Evolutionary conservation across 768 basidiomycete genomes (phyloP).

Genomic region (Amanita fuliginea): DNA sequence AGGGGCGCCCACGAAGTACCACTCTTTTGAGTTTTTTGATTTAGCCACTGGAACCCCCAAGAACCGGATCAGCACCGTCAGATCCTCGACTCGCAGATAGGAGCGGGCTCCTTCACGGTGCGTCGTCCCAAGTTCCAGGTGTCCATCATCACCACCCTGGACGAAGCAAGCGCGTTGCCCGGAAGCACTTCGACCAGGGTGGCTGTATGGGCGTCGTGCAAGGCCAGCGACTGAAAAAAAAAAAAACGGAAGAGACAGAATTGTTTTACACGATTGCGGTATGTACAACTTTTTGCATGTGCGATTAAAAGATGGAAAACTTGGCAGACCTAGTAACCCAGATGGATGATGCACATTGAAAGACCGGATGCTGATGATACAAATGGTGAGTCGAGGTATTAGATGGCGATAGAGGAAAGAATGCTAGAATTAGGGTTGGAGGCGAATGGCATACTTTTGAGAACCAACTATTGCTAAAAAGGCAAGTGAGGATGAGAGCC

Average conservation of each 20-base stretch:
- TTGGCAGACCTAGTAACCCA: slow-evolving; percentile 1
- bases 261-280: slow-evolving; percentile 1
- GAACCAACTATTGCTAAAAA: neutral
- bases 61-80: neutral
- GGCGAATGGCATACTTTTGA: no score
- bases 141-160: neutral
- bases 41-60: slow-evolving; percentile 5
- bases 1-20: slow-evolving; percentile 31
- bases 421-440: neutral
- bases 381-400: neutral
- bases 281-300: slow-evolving; percentile 4
- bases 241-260: neutral
- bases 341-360: neutral
- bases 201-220: neutral
- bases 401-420: neutral
- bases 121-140: slow-evolving; percentile 3
- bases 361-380: neutral
- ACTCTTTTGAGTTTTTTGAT: slow-evolving; percentile 5
- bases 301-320: neutral
- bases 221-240: neutral
- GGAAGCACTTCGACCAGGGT: neutral
- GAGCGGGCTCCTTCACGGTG: neutral
- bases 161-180: neutral
- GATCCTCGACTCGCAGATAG: neutral
- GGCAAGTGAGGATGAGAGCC: slow-evolving; percentile 1